These are phyloP conservation scores for Phytopythium oedochilum DNA, from an alignment of 352 stramenopile genomes.

Conservation along the genomic window DNA sequence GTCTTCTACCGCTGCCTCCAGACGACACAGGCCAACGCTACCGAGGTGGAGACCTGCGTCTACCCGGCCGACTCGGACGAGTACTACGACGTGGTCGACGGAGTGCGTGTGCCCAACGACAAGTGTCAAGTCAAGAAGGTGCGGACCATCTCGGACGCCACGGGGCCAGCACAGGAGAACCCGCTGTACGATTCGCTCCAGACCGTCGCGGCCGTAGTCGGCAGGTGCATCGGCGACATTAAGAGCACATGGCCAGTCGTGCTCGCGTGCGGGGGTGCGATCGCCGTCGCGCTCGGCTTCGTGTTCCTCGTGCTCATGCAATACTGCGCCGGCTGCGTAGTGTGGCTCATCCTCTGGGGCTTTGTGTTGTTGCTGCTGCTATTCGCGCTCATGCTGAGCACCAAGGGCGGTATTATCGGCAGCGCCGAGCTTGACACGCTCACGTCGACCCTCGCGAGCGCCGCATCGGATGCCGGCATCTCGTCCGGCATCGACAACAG, in stretches of 20 bases:
- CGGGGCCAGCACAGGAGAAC: conserved; percentile 57
- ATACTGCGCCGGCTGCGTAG: conserved; percentile 66
- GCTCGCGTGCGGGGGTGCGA: conserved; percentile 34
- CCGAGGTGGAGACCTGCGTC: conserved; percentile 57
- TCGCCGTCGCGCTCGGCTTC: conserved; percentile 54
- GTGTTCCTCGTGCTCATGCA: conserved; percentile 68
- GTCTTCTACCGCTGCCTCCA: conserved; percentile 85
- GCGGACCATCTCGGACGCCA: conserved; percentile 41
- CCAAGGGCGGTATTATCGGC: conserved; percentile 70
- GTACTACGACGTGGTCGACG: conserved; percentile 60
- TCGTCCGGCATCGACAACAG: conserved; percentile 19
- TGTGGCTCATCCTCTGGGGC: conserved; percentile 67
- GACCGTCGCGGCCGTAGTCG: conserved; percentile 36
- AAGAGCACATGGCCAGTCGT: conserved; percentile 50
- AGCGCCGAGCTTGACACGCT: conserved; percentile 33
- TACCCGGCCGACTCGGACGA: conserved; percentile 56
- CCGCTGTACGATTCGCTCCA: conserved; percentile 73
- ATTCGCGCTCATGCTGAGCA: conserved; percentile 69
- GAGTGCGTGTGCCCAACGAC: conserved; percentile 41
- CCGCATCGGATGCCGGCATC: conserved; percentile 22
- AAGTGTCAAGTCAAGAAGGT: conserved; percentile 79
- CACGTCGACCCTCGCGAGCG: conserved; percentile 31
- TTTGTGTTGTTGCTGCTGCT: conserved; percentile 62
- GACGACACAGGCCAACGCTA: conserved; percentile 53
- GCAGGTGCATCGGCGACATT: conserved; percentile 66